Conservation (phyloP, 75 land plant species). For the Larix kaempferi region DNA sequence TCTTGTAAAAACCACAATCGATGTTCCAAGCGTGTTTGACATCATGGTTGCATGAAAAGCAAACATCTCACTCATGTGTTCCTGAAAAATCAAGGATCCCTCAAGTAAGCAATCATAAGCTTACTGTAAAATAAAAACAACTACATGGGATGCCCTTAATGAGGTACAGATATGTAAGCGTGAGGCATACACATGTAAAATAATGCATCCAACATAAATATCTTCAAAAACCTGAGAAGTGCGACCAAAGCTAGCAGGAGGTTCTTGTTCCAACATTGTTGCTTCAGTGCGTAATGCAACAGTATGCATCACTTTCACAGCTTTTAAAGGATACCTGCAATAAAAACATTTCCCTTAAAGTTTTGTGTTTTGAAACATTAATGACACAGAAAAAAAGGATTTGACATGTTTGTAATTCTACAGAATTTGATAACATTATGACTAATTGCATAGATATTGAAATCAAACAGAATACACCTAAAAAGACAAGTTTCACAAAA, state of each 20-base stretch:
- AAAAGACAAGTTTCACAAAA: neutral
- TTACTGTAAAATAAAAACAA: neutral
- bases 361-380: neutral
- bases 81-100: conserved; percentile 34
- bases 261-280: conserved; percentile 37
- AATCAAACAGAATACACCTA: neutral
- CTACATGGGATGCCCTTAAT: neutral
- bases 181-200: neutral
- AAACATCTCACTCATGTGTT: conserved; percentile 88
- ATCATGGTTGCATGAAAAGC: conserved; percentile 95
- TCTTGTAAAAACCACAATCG: conserved; percentile 91
- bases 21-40: conserved; percentile 86
- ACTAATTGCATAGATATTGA: no score
- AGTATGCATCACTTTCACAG: conserved; percentile 97
- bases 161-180: neutral
- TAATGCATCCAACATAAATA: neutral
- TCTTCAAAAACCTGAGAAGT: conserved; percentile 46
- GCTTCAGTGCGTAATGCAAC: conserved; percentile 93
- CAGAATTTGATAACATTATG: neutral
- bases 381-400: neutral
- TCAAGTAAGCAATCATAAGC: neutral
- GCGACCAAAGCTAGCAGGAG: conserved; percentile 36
- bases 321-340: conserved; percentile 92
- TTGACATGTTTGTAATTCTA: neutral
- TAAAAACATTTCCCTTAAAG: neutral